Evolutionary conservation across 192 early-diverging fungal species (phyloP).

Genomic region (Rhizoclosmatium globosum): DNA sequence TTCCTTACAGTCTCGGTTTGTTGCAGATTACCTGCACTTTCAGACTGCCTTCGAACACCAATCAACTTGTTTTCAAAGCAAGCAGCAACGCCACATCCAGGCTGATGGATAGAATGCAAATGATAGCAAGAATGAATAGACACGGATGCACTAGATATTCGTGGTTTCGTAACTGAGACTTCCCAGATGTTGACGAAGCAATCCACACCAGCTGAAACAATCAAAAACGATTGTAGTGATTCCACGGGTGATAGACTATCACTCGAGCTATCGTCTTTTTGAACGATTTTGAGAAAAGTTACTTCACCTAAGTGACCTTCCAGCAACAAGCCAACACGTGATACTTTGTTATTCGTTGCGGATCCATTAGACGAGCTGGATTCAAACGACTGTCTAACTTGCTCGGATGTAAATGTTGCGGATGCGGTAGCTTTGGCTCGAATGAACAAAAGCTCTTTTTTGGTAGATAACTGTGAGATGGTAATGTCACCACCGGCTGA

Average conservation of each 20-base stretch:
- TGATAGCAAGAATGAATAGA: background rate
- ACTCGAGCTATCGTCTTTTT: background rate
- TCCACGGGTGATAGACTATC: background rate
- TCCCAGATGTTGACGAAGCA: conserved; percentile 18
- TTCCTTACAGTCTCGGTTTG: background rate
- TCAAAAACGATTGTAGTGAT: background rate
- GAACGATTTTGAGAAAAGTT: conserved; percentile 29
- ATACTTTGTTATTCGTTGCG: background rate
- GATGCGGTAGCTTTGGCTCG: conserved; percentile 1
- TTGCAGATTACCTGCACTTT: background rate
- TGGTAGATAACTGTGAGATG: conserved; percentile 1
- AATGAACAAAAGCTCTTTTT: conserved; percentile 23
- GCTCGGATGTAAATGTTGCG: background rate
- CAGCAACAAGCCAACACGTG: background rate
- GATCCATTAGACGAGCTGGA: background rate
- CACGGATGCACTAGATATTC: background rate
- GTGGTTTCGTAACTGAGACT: background rate
- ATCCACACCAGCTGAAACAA: conserved; percentile 27
- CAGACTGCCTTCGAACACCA: background rate
- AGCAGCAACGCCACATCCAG: conserved; percentile 26
- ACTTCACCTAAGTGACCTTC: conserved; percentile 25
- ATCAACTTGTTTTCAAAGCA: conserved; percentile 1
- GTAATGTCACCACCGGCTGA: conserved; percentile 21
- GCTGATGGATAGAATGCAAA: conserved; percentile 12
- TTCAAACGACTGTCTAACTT: background rate